phyloP scores from a whole-genome alignment of 495 filamentous ascomycete species.

The Bacidia gigantensis region DNA sequence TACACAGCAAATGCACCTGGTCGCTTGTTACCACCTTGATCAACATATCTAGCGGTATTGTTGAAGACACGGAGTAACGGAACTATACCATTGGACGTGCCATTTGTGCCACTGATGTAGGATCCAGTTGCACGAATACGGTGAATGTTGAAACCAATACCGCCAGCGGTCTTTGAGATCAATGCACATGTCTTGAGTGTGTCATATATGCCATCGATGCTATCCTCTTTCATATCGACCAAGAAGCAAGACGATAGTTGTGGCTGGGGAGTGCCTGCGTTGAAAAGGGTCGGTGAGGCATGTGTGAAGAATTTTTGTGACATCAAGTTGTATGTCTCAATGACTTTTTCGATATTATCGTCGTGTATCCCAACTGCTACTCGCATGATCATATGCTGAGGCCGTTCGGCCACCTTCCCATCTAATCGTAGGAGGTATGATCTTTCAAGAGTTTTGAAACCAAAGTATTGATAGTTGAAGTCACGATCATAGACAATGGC shows the following conservation, averaged over 20 bases:
- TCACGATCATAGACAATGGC: constrained; percentile 98
- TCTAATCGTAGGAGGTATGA: constrained; percentile 90
- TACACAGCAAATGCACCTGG: constrained; percentile 98
- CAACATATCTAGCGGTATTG: constrained; percentile 96
- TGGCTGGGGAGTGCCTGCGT: constrained; percentile 83
- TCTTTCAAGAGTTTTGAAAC: constrained; percentile 97
- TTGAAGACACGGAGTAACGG: constrained; percentile 98
- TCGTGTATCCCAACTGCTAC: constrained; percentile 94
- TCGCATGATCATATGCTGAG: constrained; percentile 99
- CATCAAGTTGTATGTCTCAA: constrained; percentile 98
- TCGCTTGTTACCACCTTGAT: constrained; percentile 98
- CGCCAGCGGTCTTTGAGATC: constrained; percentile 98
- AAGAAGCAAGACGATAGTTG: constrained; percentile 97
- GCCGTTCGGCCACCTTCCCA: constrained; percentile 87
- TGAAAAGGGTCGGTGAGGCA: constrained; percentile 94
- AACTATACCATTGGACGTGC: constrained; percentile 91
- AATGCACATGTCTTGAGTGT: constrained; percentile 97
- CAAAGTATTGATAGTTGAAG: constrained; percentile 99
- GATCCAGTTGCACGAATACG: constrained; percentile 92
- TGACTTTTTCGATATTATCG: constrained; percentile 79
- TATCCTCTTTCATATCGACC: constrained; percentile 96
- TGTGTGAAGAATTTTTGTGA: constrained; percentile 96
- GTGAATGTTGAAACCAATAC: constrained; percentile 91
- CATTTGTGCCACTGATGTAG: constrained; percentile 95
- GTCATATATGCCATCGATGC: constrained; percentile 98